phyloP scores from a whole-genome alignment of 129 eudicot genomes.

The Tagetes patula region DNA sequence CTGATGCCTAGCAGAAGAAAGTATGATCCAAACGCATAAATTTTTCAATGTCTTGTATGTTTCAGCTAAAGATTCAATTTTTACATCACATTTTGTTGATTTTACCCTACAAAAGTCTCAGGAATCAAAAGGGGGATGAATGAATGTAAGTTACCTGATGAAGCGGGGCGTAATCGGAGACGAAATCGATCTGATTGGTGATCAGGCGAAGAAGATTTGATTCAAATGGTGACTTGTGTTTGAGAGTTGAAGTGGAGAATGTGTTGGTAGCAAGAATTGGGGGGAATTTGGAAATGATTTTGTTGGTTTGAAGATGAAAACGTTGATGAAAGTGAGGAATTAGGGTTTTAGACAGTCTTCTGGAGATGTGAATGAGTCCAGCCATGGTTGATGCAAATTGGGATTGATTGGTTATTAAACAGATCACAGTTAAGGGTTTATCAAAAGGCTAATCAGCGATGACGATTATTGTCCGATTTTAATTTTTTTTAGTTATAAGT shows the following conservation, averaged over 20 bases:
- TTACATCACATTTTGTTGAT: too few species aligned
- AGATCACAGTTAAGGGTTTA: too few species aligned
- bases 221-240: constrained; percentile 29
- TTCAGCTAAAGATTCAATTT: too few species aligned
- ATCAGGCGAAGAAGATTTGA: constrained; percentile 34
- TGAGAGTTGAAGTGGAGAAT: constrained; percentile 29
- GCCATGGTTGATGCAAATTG: neutral
- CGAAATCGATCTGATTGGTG: constrained; percentile 28
- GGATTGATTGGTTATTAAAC: too few species aligned
- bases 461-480: too few species aligned
- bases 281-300: neutral
- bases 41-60: too few species aligned
- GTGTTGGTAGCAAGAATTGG: constrained; percentile 7
- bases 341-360: constrained; percentile 29
- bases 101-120: too few species aligned
- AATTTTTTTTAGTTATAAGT: too few species aligned
- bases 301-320: constrained; percentile 19
- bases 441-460: too few species aligned
- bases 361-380: constrained; percentile 18
- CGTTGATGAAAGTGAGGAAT: constrained; percentile 10
- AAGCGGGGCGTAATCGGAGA: constrained; percentile 30
- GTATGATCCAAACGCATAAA: too few species aligned
- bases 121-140: too few species aligned
- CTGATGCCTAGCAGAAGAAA: too few species aligned
- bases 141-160: constrained; percentile 13